Evolutionary conservation across 1,284 basidiomycete genomes (phyloP), one percentile per base, ranked within the genome.

Genomic region (Ustilago lituana): DNA sequence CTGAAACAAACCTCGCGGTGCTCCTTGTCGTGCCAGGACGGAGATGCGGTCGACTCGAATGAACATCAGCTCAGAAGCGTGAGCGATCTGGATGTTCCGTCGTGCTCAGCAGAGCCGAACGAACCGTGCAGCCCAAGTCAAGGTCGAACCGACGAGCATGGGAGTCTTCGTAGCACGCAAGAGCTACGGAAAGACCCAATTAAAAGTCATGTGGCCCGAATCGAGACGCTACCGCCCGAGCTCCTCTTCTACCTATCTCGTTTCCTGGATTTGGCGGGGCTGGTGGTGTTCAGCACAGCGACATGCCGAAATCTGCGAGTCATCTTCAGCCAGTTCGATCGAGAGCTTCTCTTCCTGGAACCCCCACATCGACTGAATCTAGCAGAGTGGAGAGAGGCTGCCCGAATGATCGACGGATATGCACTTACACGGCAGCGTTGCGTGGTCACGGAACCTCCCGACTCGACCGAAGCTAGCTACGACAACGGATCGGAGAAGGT

Each of bases 311-410:
- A 20, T 0, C 29, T 67, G 4, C 43, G 64, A 0, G 22, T 23
- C 15, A 52, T 47, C 8, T 67, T 61, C 19, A 32, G 24, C 5
- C 64, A 67, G 24, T 67, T 67, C 37, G 64, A 57, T 38, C 47
- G 64, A 48, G 45, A 56, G 41, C 38, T 59, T 22, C 43, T 67
- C 5, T 67, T 52, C 32, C 35, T 67, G 14, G 64, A 67, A 20
- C 64, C 64, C 9, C 26, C 36, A 1, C 58, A 67, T 45, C 48
- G 64, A 8, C 53, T 67, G 11, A 61, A 57, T 27, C 35, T 67
- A 15, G 44, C 53, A 9, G 64, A 67, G 29, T 67, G 64, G 64
- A 57, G 64, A 31, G 49, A 67, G 8, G 64, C 64, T 1, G 64
- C 64, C 3, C 37, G 49, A 11, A 32, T 52, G 23, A 22, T 64